Percentiles rank a stretch among this genome's conserved stretches.
phyloP scores from a whole-genome alignment of 345 rosid genomes.

The Cardamine occulta region DNA sequence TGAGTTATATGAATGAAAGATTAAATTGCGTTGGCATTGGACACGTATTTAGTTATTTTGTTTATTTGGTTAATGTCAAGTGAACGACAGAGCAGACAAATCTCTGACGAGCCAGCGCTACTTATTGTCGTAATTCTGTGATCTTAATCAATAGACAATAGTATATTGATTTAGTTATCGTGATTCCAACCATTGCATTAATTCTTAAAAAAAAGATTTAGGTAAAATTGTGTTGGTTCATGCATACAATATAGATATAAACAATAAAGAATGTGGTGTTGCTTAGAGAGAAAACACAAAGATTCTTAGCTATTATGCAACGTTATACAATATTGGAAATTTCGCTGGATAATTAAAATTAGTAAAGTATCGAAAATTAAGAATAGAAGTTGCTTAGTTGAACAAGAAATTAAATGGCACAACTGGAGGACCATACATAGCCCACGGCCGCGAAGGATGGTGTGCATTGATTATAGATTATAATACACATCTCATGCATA shows the following conservation, averaged over 20 bases:
- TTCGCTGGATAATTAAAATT: neutral
- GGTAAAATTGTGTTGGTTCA: conserved; percentile 23
- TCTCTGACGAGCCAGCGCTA: conserved; percentile 22
- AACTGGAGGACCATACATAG: neutral
- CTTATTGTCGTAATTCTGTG: conserved; percentile 5
- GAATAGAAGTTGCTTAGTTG: conserved; percentile 4
- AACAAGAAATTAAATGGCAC: conserved; percentile 19
- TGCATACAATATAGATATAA: neutral
- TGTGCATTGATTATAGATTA: conserved; percentile 24
- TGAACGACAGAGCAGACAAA: neutral
- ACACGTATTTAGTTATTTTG: neutral
- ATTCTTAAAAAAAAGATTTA: neutral
- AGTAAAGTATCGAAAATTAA: neutral
- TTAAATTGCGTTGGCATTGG: conserved; percentile 4
- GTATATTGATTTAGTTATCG: neutral
- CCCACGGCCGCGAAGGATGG: conserved; percentile 1
- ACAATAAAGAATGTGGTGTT: conserved; percentile 1
- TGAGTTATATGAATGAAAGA: too few species aligned
- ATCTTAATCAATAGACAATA: neutral
- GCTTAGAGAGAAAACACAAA: conserved; percentile 14
- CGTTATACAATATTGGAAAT: neutral
- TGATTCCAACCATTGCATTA: neutral
- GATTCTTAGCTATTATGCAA: neutral
- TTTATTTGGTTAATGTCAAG: conserved; percentile 4
- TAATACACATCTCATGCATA: neutral